Evolutionary conservation across 176 grass and related monocot species (phyloP), one percentile per base, ranked within the genome.

Genomic region (Ampelocalamus luodianensis): DNA sequence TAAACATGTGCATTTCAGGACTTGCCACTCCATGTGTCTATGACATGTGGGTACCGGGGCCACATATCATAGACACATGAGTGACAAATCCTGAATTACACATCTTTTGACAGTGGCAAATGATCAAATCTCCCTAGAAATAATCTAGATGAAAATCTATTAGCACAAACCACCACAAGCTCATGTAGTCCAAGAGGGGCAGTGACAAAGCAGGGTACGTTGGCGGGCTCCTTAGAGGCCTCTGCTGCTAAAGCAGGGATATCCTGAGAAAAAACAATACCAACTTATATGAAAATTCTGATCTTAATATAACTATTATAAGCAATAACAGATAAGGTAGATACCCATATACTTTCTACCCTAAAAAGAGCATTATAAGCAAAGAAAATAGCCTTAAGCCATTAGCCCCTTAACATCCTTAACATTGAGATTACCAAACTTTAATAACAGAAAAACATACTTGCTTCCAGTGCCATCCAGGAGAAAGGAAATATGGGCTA

Each of bases 401-500:
- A 24, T 60, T 60, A 60, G 58, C 58, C n/a, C 53, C 3, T 83
- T 36, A 64, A 23, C 23, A 80, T 23, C 13, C 29, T 39, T 74
- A 65, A 44, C n/a, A 60, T 40, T 51, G 26, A 76, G 45, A 70
- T 39, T 34, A 40, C 42, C 12, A 17, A 70, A 39, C 8, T 40
- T 75, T 63, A 43, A 55, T 60, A 40, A 29, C 18, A 1, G 17
- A n/a, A 23, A 8, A 59, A 54, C 74, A 84, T 90, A 97, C 95
- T 83, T 94, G 79, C 14, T 93, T 90, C 93, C 96, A 98, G 85
- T 98, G 93, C 1, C 93, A 74, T 79, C 96, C 89, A 77, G 96
- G 93, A 16, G 92, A 95, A 78, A 98, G 96, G 80, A 95, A 98
- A 87, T 95, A 98, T 61, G 91, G 96, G 83, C 90, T 95, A 51